phyloP scores from a whole-genome alignment of 1,139 yeast species.

The Oligophagozyma castellii region DNA sequence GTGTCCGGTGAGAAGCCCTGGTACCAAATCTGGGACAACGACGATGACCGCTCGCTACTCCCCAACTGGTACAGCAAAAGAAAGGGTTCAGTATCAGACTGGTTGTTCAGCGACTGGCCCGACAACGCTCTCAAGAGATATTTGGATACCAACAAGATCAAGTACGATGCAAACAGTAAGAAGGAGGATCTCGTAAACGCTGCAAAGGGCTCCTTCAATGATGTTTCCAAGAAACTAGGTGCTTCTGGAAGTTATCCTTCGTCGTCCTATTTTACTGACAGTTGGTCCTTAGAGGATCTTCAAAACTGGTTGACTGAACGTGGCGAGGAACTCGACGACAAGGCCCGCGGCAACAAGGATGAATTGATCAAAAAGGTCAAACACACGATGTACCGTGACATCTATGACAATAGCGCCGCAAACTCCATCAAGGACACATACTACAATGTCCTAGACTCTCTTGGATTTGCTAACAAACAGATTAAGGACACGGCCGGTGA shows the following conservation, averaged over 20 bases:
- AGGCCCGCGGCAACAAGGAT: slow-evolving; percentile 28
- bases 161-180: slow-evolving; percentile 22
- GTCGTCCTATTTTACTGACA: slow-evolving; percentile 32
- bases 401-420: too few relatives aligned
- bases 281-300: too few relatives aligned
- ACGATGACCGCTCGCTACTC: slow-evolving; percentile 3
- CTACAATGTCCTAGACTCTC: too few relatives aligned
- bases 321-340: slow-evolving; percentile 30
- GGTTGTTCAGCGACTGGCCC: slow-evolving; percentile 44
- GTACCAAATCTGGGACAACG: slow-evolving; percentile 17
- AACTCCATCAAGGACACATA: too few relatives aligned
- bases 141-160: slow-evolving; percentile 27
- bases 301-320: slow-evolving; percentile 35
- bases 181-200: slow-evolving; percentile 27
- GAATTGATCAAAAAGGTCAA: slow-evolving; percentile 32
- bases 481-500: too few relatives aligned
- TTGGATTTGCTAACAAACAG: too few relatives aligned
- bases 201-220: slow-evolving; percentile 30
- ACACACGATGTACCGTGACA: slow-evolving; percentile 30
- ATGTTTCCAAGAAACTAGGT: slow-evolving; percentile 25
- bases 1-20: slow-evolving; percentile 19
- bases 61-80: slow-evolving; percentile 6
- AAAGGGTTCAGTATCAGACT: slow-evolving; percentile 10
- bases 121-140: slow-evolving; percentile 26
- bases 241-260: slow-evolving; percentile 39